Percentiles rank a stretch among this genome's conserved stretches.
Evolutionary conservation across 2,329 filamentous ascomycete genomes (phyloP).

Genomic region (Pseudophaeomoniella oleicola): DNA sequence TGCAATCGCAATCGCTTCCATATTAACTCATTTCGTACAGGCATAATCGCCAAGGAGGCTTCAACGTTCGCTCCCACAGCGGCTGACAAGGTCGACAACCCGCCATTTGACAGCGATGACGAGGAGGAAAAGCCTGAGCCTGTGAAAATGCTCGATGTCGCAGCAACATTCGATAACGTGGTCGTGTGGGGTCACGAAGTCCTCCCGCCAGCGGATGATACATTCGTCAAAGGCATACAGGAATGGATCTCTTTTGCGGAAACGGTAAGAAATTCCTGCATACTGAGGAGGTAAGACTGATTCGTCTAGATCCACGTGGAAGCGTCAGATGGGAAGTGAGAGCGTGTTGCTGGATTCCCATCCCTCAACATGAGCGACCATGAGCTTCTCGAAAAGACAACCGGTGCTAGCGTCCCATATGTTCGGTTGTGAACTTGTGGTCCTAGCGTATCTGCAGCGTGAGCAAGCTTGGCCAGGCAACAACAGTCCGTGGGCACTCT

Average conservation of each 20-base stretch:
- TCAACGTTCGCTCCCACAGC: slow-evolving; percentile 7
- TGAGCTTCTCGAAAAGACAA: no score
- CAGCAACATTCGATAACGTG: slow-evolving; percentile 58
- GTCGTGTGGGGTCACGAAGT: slow-evolving; percentile 75
- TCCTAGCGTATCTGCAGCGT: no score
- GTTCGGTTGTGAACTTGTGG: no score
- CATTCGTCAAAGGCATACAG: slow-evolving; percentile 58
- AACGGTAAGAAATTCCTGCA: slow-evolving; percentile 32
- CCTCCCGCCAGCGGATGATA: slow-evolving; percentile 48
- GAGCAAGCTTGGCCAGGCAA: no score
- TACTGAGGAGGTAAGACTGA: neutral
- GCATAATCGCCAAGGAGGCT: slow-evolving; percentile 41
- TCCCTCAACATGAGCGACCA: no score
- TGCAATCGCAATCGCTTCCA: no score
- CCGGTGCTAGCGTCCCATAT: no score
- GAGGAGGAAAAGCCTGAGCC: slow-evolving; percentile 32
- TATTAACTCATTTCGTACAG: slow-evolving; percentile 19
- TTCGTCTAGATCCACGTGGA: neutral
- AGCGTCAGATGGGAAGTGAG: neutral
- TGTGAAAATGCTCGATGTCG: slow-evolving; percentile 43
- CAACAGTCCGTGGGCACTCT: no score
- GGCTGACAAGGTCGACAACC: slow-evolving; percentile 14
- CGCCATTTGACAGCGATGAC: slow-evolving; percentile 29
- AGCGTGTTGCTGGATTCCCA: no score
- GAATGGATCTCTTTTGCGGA: slow-evolving; percentile 70